phyloP scores from a whole-genome alignment of 1,284 basidiomycete genomes.

The Ceratobasidium sp. region DNA sequence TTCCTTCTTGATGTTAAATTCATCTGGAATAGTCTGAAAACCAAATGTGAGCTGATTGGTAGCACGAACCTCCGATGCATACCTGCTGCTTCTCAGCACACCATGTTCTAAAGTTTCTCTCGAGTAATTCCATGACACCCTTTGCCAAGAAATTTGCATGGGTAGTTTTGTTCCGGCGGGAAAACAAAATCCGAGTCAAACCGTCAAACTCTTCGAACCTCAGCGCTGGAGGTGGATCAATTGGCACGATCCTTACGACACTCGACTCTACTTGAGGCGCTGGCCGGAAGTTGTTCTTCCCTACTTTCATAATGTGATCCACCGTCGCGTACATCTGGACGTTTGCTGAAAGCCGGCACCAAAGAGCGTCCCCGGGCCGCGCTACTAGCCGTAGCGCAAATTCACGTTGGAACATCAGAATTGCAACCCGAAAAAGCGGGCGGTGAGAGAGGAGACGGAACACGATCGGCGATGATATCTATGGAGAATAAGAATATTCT shows the following conservation, averaged over 20 bases:
- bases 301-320: constrained; percentile 96
- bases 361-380: constrained; percentile 84
- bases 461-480: constrained; percentile 96
- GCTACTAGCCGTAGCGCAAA: constrained; percentile 95
- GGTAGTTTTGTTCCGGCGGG: constrained; percentile 89
- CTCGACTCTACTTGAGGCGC: constrained; percentile 95
- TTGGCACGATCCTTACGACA: constrained; percentile 91
- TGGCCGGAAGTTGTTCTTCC: constrained; percentile 95
- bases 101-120: constrained; percentile 96
- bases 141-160: constrained; percentile 91
- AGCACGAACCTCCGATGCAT: constrained; percentile 48
- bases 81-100: constrained; percentile 85
- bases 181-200: constrained; percentile 90
- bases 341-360: constrained; percentile 96
- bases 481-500: neutral
- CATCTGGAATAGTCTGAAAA: constrained; percentile 77
- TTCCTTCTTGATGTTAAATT: constrained; percentile 75
- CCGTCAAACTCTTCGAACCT: constrained; percentile 99
- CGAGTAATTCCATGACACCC: constrained; percentile 94
- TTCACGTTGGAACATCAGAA: constrained; percentile 99
- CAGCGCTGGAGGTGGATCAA: constrained; percentile 95
- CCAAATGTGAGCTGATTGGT: no score
- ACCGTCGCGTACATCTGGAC: constrained; percentile 97
- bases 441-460: constrained; percentile 98
- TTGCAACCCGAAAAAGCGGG: constrained; percentile 91